These are phyloP conservation scores for Leishmania arabica DNA, from an alignment of 208 protist species.

Conservation along the genomic window DNA sequence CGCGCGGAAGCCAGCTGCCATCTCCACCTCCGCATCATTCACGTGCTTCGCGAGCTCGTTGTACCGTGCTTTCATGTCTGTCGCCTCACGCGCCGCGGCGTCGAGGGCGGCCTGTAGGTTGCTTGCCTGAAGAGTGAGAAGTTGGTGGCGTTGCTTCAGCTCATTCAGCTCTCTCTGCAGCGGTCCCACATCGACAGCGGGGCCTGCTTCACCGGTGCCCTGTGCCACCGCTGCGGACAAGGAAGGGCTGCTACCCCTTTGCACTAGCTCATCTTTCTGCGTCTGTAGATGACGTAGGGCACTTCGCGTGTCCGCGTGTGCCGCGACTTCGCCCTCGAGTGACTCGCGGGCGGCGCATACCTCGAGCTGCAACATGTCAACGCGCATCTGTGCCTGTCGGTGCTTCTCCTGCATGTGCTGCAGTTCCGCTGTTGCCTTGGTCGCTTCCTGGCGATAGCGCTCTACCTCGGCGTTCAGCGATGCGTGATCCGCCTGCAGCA, in stretches of 20 bases:
- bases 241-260: background rate
- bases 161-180: slow-evolving; percentile 24
- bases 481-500: slow-evolving; percentile 30
- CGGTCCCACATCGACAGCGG: slow-evolving; percentile 13
- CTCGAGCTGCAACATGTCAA: slow-evolving; percentile 37
- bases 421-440: slow-evolving; percentile 37
- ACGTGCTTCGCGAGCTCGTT: slow-evolving; percentile 46
- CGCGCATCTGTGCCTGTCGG: slow-evolving; percentile 14
- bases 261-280: background rate
- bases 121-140: slow-evolving; percentile 37
- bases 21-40: slow-evolving; percentile 41
- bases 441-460: slow-evolving; percentile 30
- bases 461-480: slow-evolving; percentile 20
- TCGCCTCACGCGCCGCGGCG: slow-evolving; percentile 41
- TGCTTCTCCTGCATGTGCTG: slow-evolving; percentile 37
- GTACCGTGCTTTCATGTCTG: slow-evolving; percentile 52
- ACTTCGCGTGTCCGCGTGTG: slow-evolving; percentile 44
- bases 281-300: slow-evolving; percentile 33
- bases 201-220: slow-evolving; percentile 15
- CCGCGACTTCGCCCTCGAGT: slow-evolving; percentile 49
- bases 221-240: background rate
- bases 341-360: slow-evolving; percentile 39
- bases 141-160: slow-evolving; percentile 25
- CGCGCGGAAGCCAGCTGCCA: slow-evolving; percentile 35
- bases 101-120: slow-evolving; percentile 55